phyloP scores from a whole-genome alignment of 1,284 basidiomycete genomes.

The Erythrobasidium hasegawianum region DNA sequence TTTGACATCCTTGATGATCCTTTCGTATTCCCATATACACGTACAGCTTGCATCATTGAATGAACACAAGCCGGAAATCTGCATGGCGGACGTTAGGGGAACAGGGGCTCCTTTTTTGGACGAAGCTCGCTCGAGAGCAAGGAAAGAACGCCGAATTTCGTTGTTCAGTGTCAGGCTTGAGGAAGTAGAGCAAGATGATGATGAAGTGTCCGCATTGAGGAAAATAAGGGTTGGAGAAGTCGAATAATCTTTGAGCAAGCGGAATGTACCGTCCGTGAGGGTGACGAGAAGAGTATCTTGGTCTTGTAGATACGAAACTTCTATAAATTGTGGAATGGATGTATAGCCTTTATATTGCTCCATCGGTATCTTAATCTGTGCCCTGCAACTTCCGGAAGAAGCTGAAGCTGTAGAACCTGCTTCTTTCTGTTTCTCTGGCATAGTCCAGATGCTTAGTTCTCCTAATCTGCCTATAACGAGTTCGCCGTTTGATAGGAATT shows the following conservation, averaged over 20 bases:
- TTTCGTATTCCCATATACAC: conserved; percentile 14
- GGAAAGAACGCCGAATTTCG: conserved; percentile 1
- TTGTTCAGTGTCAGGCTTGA: conserved; percentile 3
- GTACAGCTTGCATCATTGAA: conserved; percentile 6
- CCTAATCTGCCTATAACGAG: conserved; percentile 11
- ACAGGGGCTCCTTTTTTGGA: conserved; percentile 1
- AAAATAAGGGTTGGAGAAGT: not conserved
- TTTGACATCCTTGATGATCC: not conserved
- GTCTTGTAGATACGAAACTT: not conserved
- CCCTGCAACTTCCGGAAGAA: too few relatives aligned
- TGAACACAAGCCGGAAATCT: not conserved
- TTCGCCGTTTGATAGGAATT: not conserved
- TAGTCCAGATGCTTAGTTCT: conserved; percentile 4
- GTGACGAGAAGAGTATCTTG: not conserved
- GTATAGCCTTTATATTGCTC: conserved; percentile 18
- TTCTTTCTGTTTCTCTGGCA: not conserved
- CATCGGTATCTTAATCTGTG: conserved; percentile 1
- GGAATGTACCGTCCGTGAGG: conserved; percentile 18
- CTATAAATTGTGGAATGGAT: conserved; percentile 1
- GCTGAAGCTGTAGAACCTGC: too few relatives aligned
- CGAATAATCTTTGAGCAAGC: not conserved
- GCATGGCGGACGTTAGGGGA: conserved; percentile 9
- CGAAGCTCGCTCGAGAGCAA: conserved; percentile 2
- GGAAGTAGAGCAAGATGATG: not conserved
- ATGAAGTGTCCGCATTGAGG: not conserved